Conservation (phyloP, 257 asterid species). For the Ajuga chamaepitys region DNA sequence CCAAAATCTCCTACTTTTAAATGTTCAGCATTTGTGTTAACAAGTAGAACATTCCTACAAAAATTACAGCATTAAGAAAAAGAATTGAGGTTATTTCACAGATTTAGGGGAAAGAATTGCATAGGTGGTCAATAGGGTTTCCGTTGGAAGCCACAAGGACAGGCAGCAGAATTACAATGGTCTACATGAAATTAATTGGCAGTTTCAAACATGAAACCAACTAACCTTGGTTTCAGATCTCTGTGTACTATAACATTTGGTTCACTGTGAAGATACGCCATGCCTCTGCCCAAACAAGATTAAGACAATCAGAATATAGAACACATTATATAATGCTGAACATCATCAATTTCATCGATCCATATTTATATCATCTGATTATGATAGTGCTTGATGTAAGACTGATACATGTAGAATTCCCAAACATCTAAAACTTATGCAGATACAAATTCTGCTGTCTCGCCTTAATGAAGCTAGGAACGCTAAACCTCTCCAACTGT, state of each 20-base stretch:
- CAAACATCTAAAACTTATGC: not conserved
- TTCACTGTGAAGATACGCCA: slow-evolving; percentile 97
- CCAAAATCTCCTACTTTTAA: slow-evolving; percentile 98
- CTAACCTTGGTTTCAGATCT: slow-evolving; percentile 95
- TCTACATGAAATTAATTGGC: not conserved
- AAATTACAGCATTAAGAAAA: slow-evolving; percentile 14
- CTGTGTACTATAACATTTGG: slow-evolving; percentile 95
- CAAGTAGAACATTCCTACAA: slow-evolving; percentile 91
- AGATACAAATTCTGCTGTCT: slow-evolving; percentile 3
- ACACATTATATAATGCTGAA: slow-evolving; percentile 1
- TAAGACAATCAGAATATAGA: slow-evolving; percentile 11
- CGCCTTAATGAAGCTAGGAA: too few species aligned
- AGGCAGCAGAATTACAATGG: slow-evolving; percentile 1
- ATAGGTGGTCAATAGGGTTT: not conserved
- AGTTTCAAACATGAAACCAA: slow-evolving; percentile 18
- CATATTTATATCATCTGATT: slow-evolving; percentile 1
- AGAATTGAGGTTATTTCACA: slow-evolving; percentile 1
- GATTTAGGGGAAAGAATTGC: slow-evolving; percentile 1
- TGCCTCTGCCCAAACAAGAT: slow-evolving; percentile 67
- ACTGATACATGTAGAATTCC: not conserved
- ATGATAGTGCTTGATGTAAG: not conserved
- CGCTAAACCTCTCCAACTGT: too few species aligned
- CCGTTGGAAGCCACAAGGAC: not conserved
- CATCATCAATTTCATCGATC: slow-evolving; percentile 3
- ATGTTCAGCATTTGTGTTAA: slow-evolving; percentile 90